Percentiles rank a stretch among this genome's conserved stretches.
Conservation (phyloP, 2,329 filamentous ascomycete species). For the Ceratocystis diversiconidia region DNA sequence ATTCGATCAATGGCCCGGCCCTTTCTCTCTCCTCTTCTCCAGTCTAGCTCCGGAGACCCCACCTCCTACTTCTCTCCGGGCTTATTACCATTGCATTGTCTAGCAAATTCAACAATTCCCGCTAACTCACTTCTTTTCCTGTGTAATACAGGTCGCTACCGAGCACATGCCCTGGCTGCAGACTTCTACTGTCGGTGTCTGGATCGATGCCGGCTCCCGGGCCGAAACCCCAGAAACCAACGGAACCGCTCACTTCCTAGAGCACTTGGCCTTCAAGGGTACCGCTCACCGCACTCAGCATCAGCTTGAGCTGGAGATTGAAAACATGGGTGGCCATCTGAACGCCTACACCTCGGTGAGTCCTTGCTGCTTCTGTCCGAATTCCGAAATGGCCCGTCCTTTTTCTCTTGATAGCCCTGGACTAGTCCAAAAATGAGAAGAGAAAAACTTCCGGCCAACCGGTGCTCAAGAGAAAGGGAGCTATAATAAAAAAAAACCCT, state of each 20-base stretch:
- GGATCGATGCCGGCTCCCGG: conserved; percentile 97
- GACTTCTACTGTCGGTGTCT: conserved; percentile 95
- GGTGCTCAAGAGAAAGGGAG: neutral
- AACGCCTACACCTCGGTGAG: conserved; percentile 98
- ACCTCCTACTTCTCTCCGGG: neutral
- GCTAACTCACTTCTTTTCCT: conserved; percentile 6
- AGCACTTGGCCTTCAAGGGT: conserved; percentile 99
- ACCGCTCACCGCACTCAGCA: conserved; percentile 89
- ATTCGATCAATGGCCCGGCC: neutral
- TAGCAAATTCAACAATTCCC: neutral
- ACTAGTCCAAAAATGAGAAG: neutral
- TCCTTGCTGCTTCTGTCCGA: conserved; percentile 22
- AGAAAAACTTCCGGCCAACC: neutral
- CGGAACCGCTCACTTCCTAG: conserved; percentile 97
- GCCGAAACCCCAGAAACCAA: conserved; percentile 98
- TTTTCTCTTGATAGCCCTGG: neutral
- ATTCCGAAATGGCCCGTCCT: neutral
- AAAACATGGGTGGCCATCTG: conserved; percentile 98
- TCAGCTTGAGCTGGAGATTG: conserved; percentile 97
- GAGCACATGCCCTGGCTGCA: conserved; percentile 97
- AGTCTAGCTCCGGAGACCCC: no score
- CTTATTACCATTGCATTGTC: neutral
- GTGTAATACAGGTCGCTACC: conserved; percentile 62
- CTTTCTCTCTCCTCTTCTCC: no score
- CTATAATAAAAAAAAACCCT: neutral